Evolutionary conservation across 768 basidiomycete species (phyloP).

Genomic region (Trametes maxima): DNA sequence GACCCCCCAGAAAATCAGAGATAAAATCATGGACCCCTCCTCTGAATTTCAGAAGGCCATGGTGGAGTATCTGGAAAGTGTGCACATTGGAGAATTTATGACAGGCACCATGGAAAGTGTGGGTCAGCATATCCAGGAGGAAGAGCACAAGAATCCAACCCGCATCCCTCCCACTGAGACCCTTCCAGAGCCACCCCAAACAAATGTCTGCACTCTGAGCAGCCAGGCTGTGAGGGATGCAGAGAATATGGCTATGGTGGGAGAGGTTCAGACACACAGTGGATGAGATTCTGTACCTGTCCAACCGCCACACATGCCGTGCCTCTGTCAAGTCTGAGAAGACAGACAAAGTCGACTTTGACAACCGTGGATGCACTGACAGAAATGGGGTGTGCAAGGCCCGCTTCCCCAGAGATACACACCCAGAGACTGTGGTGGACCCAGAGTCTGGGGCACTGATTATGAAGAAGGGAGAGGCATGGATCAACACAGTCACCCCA

Average conservation of each 20-base stretch:
- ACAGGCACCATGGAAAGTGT: too few species aligned
- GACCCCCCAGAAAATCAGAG: background rate
- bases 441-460: background rate
- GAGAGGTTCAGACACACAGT: background rate
- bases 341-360: too few species aligned
- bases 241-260: background rate
- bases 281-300: background rate
- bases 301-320: background rate
- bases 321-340: background rate
- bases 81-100: too few species aligned
- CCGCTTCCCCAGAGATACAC: background rate
- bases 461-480: slow-evolving; percentile 3
- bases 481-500: slow-evolving; percentile 6
- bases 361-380: background rate
- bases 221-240: background rate
- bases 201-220: background rate
- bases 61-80: background rate
- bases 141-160: too few species aligned
- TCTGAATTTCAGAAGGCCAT: background rate
- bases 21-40: background rate
- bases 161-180: too few species aligned
- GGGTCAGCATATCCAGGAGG: too few species aligned
- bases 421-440: background rate
- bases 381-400: background rate
- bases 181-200: too few species aligned